Base-by-base conservation (phyloP, 2,329 filamentous ascomycete species). In the Chlorencoelia australis region DNA sequence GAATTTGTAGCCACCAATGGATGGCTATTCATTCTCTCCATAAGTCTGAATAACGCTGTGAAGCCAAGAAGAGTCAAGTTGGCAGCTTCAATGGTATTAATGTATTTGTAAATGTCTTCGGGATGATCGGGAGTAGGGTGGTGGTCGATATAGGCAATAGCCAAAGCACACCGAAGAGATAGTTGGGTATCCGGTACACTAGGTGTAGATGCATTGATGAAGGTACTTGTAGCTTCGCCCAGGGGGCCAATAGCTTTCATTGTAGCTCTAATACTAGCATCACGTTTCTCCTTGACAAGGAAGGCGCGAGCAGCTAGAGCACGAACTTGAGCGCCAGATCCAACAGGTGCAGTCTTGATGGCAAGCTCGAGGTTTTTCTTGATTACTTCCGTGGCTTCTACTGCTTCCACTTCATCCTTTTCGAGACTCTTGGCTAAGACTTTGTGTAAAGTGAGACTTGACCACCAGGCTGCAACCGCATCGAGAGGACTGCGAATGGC, bases 391-490 rank as follows among this genome's bases (percentile, higher is more conserved):
- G 59, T 57, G n/a, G 54, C 61, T 8, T 59, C 56, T 3, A 59
- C 55, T 13, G 63, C 61, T 8, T 68, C 65, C 40, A 71, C 69
- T 20, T 67, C 59, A 8, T 67, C 59, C 10, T 63, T 61, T 27
- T 72, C 69, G 21, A 93, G 66, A 22, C 73, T 78, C 11, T 67
- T 66, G 9, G 76, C 65, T 18, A 95, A 68, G 3, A 75, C 77
- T 39, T 72, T 70, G 50, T 87, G 82, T 24, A 94, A 63, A 9
- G 75, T 67, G 37, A 80, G 68, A 45, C 76, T 85, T 1, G 88
- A 93, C 66, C 79, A 91, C 88, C 88, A 95, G 2, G 88, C 85
- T 5, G 88, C 85, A 34, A 95, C 75, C 9, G 86, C 87, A 58
- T 95, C 89, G 46, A 95, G 73, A 0, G 88, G 85, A 13, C 85